Evolutionary conservation across 257 asterid genomes (phyloP).

Genomic region (Solanum pennellii): DNA sequence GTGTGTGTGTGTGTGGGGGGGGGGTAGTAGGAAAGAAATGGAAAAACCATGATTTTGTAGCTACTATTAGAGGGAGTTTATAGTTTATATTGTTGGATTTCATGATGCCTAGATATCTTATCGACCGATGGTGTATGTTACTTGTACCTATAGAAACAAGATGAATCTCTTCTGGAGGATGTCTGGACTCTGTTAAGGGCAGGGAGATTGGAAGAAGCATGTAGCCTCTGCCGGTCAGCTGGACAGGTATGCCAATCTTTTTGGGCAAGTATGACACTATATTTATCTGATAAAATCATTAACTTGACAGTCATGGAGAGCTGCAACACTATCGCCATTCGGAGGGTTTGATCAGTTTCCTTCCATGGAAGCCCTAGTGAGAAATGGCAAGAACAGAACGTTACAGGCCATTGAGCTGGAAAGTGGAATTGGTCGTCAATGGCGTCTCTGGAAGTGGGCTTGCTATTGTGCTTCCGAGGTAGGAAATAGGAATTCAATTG

Average conservation of each 20-base stretch:
- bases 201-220: slow-evolving; percentile 93
- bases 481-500: slow-evolving; percentile 9
- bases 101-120: neutral
- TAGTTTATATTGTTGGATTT: neutral
- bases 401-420: slow-evolving; percentile 91
- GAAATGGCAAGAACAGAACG: slow-evolving; percentile 73
- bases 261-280: slow-evolving; percentile 5
- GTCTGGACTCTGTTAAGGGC: slow-evolving; percentile 88
- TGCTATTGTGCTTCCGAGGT: slow-evolving; percentile 97
- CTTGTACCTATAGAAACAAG: slow-evolving; percentile 61
- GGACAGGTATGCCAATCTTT: slow-evolving; percentile 65
- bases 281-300: neutral
- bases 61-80: neutral
- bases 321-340: slow-evolving; percentile 82
- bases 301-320: slow-evolving; percentile 87
- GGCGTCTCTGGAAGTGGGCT: slow-evolving; percentile 99
- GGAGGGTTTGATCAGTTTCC: slow-evolving; percentile 65
- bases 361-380: slow-evolving; percentile 64
- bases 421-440: slow-evolving; percentile 87
- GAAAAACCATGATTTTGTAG: neutral
- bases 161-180: slow-evolving; percentile 95
- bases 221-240: slow-evolving; percentile 81
- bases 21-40: neutral
- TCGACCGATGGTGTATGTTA: neutral
- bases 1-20: fast-evolving